Conservation (phyloP, 2,329 filamentous ascomycete species). For the Amylocarpus encephaloides region DNA sequence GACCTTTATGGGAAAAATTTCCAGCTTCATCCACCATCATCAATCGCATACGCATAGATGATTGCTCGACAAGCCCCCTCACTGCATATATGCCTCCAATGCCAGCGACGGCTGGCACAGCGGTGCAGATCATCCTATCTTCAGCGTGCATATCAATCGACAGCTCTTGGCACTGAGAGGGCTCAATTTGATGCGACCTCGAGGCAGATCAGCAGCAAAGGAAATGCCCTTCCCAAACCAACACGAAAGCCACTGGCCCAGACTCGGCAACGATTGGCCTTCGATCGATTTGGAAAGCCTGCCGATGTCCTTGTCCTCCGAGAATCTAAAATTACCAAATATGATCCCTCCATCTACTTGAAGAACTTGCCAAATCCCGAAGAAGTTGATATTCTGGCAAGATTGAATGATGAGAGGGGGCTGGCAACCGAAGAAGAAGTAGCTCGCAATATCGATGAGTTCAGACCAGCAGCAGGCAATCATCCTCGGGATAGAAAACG, state of each 20-base stretch:
- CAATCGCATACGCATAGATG: constrained; percentile 32
- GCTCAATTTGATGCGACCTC: neutral
- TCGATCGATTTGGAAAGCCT: constrained; percentile 21
- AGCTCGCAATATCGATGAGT: constrained; percentile 26
- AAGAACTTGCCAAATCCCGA: constrained; percentile 9
- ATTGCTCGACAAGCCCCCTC: constrained; percentile 22
- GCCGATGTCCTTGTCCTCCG: constrained; percentile 30
- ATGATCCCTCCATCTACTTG: neutral
- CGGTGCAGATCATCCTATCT: constrained; percentile 1
- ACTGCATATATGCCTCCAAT: constrained; percentile 31
- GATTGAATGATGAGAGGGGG: constrained; percentile 27
- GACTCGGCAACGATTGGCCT: constrained; percentile 7
- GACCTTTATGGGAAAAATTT: neutral
- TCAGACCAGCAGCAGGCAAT: constrained; percentile 18
- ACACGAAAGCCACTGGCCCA: neutral
- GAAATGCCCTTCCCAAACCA: neutral
- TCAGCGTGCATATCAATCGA: constrained; percentile 15
- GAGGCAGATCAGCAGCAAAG: neutral
- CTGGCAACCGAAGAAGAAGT: constrained; percentile 25
- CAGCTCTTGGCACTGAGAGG: neutral
- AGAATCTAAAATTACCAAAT: constrained; percentile 21
- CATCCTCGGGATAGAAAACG: constrained; percentile 22
- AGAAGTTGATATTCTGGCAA: constrained; percentile 27
- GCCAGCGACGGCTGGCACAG: constrained; percentile 24
- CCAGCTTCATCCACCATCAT: neutral